phyloP scores from a whole-genome alignment of 345 rosid genomes.

The Camelina hispida region DNA sequence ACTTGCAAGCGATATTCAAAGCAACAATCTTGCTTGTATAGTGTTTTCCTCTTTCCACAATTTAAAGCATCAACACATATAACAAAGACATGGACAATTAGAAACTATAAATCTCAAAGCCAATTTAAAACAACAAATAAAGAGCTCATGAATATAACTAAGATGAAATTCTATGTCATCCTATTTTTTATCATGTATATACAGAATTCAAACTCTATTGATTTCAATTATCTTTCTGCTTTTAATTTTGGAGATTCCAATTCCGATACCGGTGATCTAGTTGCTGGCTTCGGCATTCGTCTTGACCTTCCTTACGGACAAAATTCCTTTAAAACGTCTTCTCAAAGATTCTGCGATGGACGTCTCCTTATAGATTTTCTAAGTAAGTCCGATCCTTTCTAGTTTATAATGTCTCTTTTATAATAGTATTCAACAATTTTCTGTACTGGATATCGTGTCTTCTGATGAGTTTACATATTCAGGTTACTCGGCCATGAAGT shows the following conservation, averaged over 20 bases:
- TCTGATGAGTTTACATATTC: not conserved
- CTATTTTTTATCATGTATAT: conserved; percentile 12
- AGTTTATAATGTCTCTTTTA: not conserved
- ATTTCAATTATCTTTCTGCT: conserved; percentile 54
- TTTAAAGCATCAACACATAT: conserved; percentile 28
- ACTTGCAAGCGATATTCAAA: conserved; percentile 40
- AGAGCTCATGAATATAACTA: conserved; percentile 8
- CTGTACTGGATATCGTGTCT: not conserved
- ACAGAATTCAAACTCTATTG: conserved; percentile 34
- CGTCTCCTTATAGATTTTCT: conserved; percentile 65
- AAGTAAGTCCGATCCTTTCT: conserved; percentile 42
- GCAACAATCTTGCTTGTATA: conserved; percentile 42
- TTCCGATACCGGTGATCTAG: conserved; percentile 66
- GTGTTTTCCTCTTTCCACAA: conserved; percentile 39
- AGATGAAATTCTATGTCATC: conserved; percentile 27
- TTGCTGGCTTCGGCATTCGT: conserved; percentile 56
- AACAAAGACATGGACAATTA: not conserved
- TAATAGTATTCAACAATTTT: not conserved
- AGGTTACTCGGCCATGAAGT: no score
- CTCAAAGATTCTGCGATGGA: conserved; percentile 72
- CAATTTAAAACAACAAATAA: not conserved
- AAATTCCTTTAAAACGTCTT: conserved; percentile 52
- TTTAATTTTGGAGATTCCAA: conserved; percentile 83
- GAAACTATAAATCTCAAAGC: conserved; percentile 16
- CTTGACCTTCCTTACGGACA: conserved; percentile 57